phyloP scores from a whole-genome alignment of 768 basidiomycete genomes.

The Mycena albidolilacea region DNA sequence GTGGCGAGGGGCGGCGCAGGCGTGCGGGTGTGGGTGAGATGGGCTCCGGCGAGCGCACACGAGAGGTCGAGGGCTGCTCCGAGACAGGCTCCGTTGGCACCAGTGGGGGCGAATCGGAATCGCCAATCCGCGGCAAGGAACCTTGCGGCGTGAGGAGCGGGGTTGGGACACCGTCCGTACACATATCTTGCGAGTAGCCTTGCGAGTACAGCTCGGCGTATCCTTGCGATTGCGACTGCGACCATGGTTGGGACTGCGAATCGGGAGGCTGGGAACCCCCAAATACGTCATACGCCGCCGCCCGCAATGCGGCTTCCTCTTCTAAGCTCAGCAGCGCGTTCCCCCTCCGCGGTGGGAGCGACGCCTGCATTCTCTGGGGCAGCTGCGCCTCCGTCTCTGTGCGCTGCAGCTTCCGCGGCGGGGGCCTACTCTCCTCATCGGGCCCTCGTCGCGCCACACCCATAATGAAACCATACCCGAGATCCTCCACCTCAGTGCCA shows the following conservation, averaged over 20 bases:
- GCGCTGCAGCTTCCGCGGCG: slow-evolving; percentile 25
- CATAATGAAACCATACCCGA: slow-evolving; percentile 31
- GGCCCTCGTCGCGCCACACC: slow-evolving; percentile 29
- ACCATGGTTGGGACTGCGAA: slow-evolving; percentile 42
- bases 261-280: slow-evolving; percentile 6
- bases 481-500: slow-evolving; percentile 30
- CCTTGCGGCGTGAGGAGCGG: slow-evolving; percentile 71
- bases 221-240: slow-evolving; percentile 10
- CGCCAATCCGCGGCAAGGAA: slow-evolving; percentile 58
- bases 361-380: neutral
- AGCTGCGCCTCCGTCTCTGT: slow-evolving; percentile 4
- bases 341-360: slow-evolving; percentile 15
- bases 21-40: neutral
- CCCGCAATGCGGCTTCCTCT: slow-evolving; percentile 22
- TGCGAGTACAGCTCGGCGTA: slow-evolving; percentile 59
- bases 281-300: slow-evolving; percentile 21
- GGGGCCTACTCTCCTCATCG: neutral
- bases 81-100: slow-evolving; percentile 31
- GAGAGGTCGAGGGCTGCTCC: neutral
- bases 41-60: neutral
- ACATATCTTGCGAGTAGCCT: slow-evolving; percentile 13
- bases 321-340: slow-evolving; percentile 18
- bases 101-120: slow-evolving; percentile 10
- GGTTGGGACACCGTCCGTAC: slow-evolving; percentile 57
- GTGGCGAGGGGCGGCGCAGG: slow-evolving; percentile 8